phyloP scores from a whole-genome alignment of 768 basidiomycete species.

The Gelatoporia subvermispora region DNA sequence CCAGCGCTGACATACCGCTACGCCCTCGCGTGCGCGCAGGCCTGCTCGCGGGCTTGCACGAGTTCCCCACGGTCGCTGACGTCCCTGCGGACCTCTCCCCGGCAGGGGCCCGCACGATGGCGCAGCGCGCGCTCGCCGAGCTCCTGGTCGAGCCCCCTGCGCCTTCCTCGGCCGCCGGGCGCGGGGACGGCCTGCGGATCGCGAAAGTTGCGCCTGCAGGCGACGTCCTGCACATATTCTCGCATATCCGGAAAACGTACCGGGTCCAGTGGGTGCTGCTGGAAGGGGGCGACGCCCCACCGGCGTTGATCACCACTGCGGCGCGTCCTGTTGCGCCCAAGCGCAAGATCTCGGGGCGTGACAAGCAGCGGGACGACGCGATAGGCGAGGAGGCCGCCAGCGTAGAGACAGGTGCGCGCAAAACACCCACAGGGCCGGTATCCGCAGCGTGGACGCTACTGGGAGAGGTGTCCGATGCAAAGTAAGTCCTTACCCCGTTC shows the following conservation, averaged over 20 bases:
- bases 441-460: conserved; percentile 51
- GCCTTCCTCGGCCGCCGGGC: conserved; percentile 10
- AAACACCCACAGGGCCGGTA: no score
- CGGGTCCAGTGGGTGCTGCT: conserved; percentile 67
- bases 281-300: conserved; percentile 48
- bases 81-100: conserved; percentile 40
- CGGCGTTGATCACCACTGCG: conserved; percentile 25
- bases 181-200: conserved; percentile 26
- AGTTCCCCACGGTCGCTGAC: conserved; percentile 71
- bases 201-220: conserved; percentile 47
- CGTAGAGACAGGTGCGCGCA: background rate
- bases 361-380: conserved; percentile 3
- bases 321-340: conserved; percentile 6
- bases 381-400: background rate
- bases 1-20: conserved; percentile 7
- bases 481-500: conserved; percentile 42
- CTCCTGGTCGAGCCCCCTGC: conserved; percentile 29
- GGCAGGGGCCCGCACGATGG: conserved; percentile 27
- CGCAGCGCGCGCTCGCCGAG: conserved; percentile 33
- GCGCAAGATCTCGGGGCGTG: conserved; percentile 4
- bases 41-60: conserved; percentile 83
- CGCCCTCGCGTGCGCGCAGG: conserved; percentile 57
- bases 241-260: conserved; percentile 87
- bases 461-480: conserved; percentile 50
- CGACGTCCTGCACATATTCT: conserved; percentile 78